phyloP scores from a whole-genome alignment of 768 basidiomycete species.

The Phylloporus rhodoxanthus region DNA sequence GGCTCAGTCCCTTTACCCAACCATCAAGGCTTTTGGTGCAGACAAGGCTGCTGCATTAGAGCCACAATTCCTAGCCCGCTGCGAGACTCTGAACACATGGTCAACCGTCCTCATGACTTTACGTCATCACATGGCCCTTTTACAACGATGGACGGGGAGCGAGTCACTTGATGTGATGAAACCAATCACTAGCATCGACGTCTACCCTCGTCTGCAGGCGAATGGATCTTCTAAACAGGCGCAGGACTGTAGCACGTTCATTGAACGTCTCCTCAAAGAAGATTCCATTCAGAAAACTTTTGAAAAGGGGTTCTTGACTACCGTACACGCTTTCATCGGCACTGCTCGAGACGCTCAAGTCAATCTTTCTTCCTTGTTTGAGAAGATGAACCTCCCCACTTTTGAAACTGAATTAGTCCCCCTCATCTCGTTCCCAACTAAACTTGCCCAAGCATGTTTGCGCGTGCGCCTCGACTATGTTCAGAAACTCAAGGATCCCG shows the following conservation, averaged over 20 bases:
- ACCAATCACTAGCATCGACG: conserved; percentile 63
- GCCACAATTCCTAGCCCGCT: conserved; percentile 66
- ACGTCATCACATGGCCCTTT: conserved; percentile 70
- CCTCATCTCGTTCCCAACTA: conserved; percentile 93
- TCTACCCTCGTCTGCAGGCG: conserved; percentile 26
- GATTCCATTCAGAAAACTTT: conserved; percentile 94
- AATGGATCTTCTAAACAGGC: conserved; percentile 39
- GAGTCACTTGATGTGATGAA: conserved; percentile 85
- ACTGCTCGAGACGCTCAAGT: conserved; percentile 85
- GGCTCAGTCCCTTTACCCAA: conserved; percentile 84
- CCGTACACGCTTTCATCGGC: conserved; percentile 81
- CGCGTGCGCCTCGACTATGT: conserved; percentile 87
- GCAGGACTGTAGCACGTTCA: conserved; percentile 76
- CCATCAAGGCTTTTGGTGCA: conserved; percentile 66
- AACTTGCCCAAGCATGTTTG: conserved; percentile 86
- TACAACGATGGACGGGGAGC: conserved; percentile 92
- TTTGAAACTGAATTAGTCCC: conserved; percentile 87
- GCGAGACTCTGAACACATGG: conserved; percentile 90
- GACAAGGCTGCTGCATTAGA: conserved; percentile 73
- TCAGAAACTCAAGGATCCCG: conserved; percentile 81
- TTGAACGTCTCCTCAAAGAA: conserved; percentile 91
- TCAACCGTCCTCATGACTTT: conserved; percentile 81
- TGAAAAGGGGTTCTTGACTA: conserved; percentile 82
- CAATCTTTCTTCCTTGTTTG: conserved; percentile 66
- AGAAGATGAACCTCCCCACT: conserved; percentile 84